Conservation (phyloP, 768 basidiomycete genomes). For the Daedaleopsis nitida region DNA sequence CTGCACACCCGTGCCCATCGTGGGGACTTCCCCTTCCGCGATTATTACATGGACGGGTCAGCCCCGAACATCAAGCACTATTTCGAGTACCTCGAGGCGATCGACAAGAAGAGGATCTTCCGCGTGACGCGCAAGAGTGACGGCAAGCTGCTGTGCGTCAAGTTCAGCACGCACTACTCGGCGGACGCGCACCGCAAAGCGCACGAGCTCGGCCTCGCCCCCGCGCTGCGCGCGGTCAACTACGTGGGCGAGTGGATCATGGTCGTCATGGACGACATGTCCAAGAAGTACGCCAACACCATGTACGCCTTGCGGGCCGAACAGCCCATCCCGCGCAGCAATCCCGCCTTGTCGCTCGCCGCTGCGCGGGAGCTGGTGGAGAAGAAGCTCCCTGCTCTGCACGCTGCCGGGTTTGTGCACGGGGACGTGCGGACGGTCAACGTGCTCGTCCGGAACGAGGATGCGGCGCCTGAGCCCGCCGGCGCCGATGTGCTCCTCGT, state of each 20-base stretch:
- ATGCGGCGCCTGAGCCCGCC: background rate
- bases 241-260: conserved; percentile 5
- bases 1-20: background rate
- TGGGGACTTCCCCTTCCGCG: conserved; percentile 3
- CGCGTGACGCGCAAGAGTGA: background rate
- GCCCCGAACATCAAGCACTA: background rate
- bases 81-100: background rate
- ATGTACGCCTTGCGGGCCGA: background rate
- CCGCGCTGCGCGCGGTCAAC: conserved; percentile 2
- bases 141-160: background rate
- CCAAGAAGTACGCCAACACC: background rate
- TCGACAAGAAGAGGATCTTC: conserved; percentile 3
- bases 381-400: background rate
- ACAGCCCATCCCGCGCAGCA: background rate
- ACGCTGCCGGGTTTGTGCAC: conserved; percentile 3
- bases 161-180: conserved; percentile 5
- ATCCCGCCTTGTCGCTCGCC: background rate
- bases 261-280: conserved; percentile 8
- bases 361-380: background rate
- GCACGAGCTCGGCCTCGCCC: background rate
- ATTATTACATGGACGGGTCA: background rate
- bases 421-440: conserved; percentile 5
- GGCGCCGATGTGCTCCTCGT: background rate
- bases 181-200: background rate
- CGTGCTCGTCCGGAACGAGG: conserved; percentile 3